Base-by-base conservation (phyloP, 495 filamentous ascomycete species). In the Chlorociboria aeruginascens region DNA sequence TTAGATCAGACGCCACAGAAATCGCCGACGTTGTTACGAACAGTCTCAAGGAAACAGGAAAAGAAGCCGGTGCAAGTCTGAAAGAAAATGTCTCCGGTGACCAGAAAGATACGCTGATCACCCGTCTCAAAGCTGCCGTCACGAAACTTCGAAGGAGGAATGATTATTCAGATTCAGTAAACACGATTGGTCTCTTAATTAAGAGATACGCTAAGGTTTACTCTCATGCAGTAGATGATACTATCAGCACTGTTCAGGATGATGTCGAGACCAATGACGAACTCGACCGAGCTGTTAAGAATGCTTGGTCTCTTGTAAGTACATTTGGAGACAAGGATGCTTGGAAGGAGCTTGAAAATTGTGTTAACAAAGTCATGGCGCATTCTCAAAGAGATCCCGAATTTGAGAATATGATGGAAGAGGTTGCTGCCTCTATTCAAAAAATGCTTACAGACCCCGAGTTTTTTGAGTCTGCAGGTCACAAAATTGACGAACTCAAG, bases 161-260 rank as follows among this genome's bases (percentile, higher is more conserved):
- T 20, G 86, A 94, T 56, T 95, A 95, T 59, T 78, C 79, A 0
- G 81, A 94, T 46, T 93, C 87, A 0, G 86, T 95, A 3, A 82
- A 83, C 1, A 89, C 83, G 0, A 57, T 97, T 35, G 74, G 78
- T 3, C 65, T 83, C 3, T 69, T 97, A 38, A 70, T 95, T 38
- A 78, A 86, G 56, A 77, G 81, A 32, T 95, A 95, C 57, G 83
- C 80, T 28, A 70, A 78, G 51, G 65, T 79, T 10, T 95, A 95
- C 60, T 82, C 86, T 4, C 77, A 74, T 47, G 83, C 80, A 3
- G 74, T 77, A 3, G 74, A 81, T 38, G 67, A 83, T 20, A 73
- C 84, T 0, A 65, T 80, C 8, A 67, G 72, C 14, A 67, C 78
- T 2, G 72, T 79, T 1, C 72, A 84, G 46, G 76, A 85, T 40